A percentile compares a stretch with the other conserved stretches of the same genome.
phyloP scores from a whole-genome alignment of 1,284 basidiomycete genomes.

The Trametes sp. region DNA sequence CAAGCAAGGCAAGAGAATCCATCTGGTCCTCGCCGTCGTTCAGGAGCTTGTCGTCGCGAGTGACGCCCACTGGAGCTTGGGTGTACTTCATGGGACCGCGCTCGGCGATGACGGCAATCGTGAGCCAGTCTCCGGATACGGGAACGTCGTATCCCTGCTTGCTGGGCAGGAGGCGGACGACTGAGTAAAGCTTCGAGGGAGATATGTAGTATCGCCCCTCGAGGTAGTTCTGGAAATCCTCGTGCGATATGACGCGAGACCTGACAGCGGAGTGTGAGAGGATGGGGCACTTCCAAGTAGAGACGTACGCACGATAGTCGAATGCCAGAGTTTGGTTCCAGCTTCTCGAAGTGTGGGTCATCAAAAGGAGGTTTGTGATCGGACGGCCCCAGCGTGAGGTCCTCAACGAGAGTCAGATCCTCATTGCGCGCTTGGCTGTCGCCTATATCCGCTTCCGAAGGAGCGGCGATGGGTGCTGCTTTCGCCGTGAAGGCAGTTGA shows the following conservation, averaged over 20 bases:
- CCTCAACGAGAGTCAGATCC: conserved; percentile 75
- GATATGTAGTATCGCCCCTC: conserved; percentile 87
- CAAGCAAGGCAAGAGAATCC: conserved; percentile 31
- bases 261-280: conserved; percentile 48
- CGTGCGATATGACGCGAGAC: conserved; percentile 77
- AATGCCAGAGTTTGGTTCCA: conserved; percentile 92
- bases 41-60: conserved; percentile 53
- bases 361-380: conserved; percentile 70
- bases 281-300: conserved; percentile 14
- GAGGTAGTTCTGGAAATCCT: conserved; percentile 84
- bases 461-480: conserved; percentile 13
- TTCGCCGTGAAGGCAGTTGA: conserved; percentile 54
- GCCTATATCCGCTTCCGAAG: background rate
- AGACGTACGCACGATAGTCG: conserved; percentile 71
- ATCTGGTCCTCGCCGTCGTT: conserved; percentile 44
- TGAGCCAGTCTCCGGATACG: conserved; percentile 90
- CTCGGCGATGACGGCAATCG: conserved; percentile 89
- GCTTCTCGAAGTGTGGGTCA: conserved; percentile 75
- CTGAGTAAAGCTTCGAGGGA: conserved; percentile 88
- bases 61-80: conserved; percentile 66
- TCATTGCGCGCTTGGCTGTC: conserved; percentile 60
- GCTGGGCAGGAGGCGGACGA: conserved; percentile 77
- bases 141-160: conserved; percentile 91
- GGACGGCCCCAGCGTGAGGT: conserved; percentile 77
- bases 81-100: conserved; percentile 77